Conservation (phyloP, 2,329 filamentous ascomycete species). For the Raffaelea arxii region DNA sequence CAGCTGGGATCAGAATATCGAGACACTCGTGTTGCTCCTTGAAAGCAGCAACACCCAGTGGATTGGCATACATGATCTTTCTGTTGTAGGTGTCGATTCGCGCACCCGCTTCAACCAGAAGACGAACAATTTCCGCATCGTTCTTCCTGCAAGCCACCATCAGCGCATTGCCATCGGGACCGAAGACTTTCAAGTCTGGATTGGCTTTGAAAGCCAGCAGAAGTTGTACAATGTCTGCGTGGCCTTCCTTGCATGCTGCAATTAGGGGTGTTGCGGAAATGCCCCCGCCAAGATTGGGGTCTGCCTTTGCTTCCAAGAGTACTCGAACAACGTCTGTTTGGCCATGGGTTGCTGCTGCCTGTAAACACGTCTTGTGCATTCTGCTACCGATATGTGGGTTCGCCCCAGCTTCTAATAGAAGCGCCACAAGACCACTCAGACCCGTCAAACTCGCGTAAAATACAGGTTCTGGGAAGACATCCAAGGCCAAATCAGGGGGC, state of each 20-base stretch:
- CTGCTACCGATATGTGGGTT: not conserved
- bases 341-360: not conserved
- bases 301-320: not conserved
- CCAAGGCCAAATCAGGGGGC: not conserved
- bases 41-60: not conserved
- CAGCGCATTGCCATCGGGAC: not conserved
- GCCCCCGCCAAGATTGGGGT: not conserved
- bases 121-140: not conserved
- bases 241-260: not conserved
- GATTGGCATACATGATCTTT: not conserved
- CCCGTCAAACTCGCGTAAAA: not conserved
- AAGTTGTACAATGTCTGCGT: not conserved
- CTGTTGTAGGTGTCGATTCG: not conserved
- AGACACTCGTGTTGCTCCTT: not conserved
- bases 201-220: not conserved
- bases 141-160: not conserved
- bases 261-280: not conserved
- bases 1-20: not conserved
- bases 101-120: not conserved
- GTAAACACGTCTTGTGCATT: not conserved
- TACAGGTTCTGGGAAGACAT: not conserved
- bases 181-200: not conserved
- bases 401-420: not conserved
- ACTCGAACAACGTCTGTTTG: not conserved
- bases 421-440: not conserved